Conservation (phyloP, 768 basidiomycete genomes). For the Leccinum subtestaceum region DNA sequence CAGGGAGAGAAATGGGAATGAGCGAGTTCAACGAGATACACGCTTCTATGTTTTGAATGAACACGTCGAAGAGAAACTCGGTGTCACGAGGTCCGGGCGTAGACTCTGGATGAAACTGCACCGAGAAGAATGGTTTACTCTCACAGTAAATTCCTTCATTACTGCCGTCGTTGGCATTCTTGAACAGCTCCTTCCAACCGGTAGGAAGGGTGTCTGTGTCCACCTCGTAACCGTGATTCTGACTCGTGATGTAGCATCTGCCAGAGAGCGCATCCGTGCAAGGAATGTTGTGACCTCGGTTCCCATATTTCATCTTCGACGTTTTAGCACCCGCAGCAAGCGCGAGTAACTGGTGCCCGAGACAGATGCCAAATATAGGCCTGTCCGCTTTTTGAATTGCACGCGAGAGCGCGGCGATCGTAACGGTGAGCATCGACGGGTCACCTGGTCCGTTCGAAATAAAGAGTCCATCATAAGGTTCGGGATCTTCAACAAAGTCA, state of each 20-base stretch:
- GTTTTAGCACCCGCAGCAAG: slow-evolving; percentile 92
- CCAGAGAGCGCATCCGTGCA: slow-evolving; percentile 93
- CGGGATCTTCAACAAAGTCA: slow-evolving; percentile 75
- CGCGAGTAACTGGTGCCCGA: slow-evolving; percentile 95
- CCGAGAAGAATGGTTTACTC: slow-evolving; percentile 94
- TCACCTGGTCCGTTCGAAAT: slow-evolving; percentile 98
- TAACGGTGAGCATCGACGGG: slow-evolving; percentile 76
- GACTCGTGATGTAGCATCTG: slow-evolving; percentile 97
- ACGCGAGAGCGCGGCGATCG: slow-evolving; percentile 63
- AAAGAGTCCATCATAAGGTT: slow-evolving; percentile 92
- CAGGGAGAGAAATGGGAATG: slow-evolving; percentile 53
- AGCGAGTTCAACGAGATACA: slow-evolving; percentile 57
- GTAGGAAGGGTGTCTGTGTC: slow-evolving; percentile 71
- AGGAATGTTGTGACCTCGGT: slow-evolving; percentile 98
- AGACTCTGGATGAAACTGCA: slow-evolving; percentile 98
- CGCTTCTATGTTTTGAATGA: slow-evolving; percentile 83
- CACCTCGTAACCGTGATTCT: slow-evolving; percentile 98
- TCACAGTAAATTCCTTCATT: slow-evolving; percentile 97
- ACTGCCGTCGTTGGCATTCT: slow-evolving; percentile 94
- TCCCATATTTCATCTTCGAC: slow-evolving; percentile 99
- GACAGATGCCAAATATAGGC: slow-evolving; percentile 97
- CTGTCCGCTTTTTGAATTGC: slow-evolving; percentile 70
- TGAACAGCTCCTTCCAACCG: slow-evolving; percentile 93
- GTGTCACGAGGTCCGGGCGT: slow-evolving; percentile 97
- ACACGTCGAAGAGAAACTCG: slow-evolving; percentile 98